phyloP scores from a whole-genome alignment of 176 grass and related monocot genomes.

The Alloteropsis semialata region DNA sequence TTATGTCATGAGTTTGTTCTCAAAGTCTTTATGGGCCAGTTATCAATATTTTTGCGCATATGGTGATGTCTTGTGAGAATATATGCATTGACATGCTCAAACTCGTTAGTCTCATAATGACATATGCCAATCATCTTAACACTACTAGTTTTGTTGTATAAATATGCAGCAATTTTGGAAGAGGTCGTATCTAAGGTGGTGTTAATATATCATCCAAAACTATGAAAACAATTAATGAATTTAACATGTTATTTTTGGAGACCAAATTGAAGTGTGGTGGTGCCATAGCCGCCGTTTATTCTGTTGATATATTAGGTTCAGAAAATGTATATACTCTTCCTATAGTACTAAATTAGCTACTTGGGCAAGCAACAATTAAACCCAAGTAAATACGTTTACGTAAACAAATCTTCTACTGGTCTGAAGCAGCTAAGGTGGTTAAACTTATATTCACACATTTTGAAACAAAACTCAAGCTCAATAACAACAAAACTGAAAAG shows the following conservation, averaged over 20 bases:
- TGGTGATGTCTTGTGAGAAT: background rate
- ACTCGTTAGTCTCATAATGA: background rate
- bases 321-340: background rate
- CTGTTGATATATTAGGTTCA: background rate
- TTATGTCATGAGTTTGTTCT: constrained; percentile 21
- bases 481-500: background rate
- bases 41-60: background rate
- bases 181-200: background rate
- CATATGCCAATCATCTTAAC: background rate
- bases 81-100: background rate
- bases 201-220: background rate
- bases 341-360: background rate
- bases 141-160: background rate
- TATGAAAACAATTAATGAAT: background rate
- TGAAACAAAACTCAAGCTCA: background rate
- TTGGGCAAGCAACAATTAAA: background rate
- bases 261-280: background rate
- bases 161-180: background rate
- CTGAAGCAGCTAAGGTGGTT: background rate
- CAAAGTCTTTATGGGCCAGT: constrained; percentile 9
- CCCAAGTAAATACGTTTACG: background rate
- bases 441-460: background rate
- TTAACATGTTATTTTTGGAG: background rate
- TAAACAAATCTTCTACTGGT: background rate
- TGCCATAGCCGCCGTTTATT: background rate